Conservation (phyloP, 2,329 filamentous ascomycete genomes). For the Aspergillus aculeatus region DNA sequence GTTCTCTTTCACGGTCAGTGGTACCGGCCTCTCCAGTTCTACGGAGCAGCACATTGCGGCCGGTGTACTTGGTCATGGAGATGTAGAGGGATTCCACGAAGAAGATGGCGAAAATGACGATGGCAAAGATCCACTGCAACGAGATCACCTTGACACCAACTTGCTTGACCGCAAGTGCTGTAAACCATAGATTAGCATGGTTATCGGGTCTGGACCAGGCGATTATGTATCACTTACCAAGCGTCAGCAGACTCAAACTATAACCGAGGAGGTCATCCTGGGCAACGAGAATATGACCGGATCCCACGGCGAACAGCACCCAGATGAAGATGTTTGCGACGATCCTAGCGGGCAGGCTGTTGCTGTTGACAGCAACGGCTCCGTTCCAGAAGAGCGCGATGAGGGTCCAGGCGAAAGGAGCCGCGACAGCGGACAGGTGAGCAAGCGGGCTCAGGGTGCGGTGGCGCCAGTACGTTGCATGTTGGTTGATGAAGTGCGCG, state of each 20-base stretch:
- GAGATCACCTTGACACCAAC: slow-evolving; percentile 71
- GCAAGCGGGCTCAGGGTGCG: slow-evolving; percentile 69
- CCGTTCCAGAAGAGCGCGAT: slow-evolving; percentile 88
- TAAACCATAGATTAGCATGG: slow-evolving; percentile 1
- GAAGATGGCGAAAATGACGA: slow-evolving; percentile 73
- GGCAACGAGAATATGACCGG: slow-evolving; percentile 71
- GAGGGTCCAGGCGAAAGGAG: slow-evolving; percentile 81
- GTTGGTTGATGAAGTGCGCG: slow-evolving; percentile 79
- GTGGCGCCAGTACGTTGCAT: slow-evolving; percentile 77
- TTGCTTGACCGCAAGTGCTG: slow-evolving; percentile 72
- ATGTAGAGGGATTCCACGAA: slow-evolving; percentile 63
- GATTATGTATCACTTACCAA: slow-evolving; percentile 49
- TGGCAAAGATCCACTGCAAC: slow-evolving; percentile 91
- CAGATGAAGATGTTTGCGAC: slow-evolving; percentile 87
- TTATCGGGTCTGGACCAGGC: neutral
- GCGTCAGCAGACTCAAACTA: slow-evolving; percentile 68
- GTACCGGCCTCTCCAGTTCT: slow-evolving; percentile 37
- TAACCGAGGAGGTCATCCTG: slow-evolving; percentile 80
- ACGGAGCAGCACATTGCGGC: slow-evolving; percentile 38
- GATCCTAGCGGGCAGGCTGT: slow-evolving; percentile 68
- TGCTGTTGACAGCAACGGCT: slow-evolving; percentile 72
- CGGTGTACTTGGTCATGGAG: slow-evolving; percentile 34
- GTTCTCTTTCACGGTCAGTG: slow-evolving; percentile 54
- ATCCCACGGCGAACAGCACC: slow-evolving; percentile 73
- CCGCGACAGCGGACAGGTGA: slow-evolving; percentile 71